Percentiles rank a stretch among this genome's conserved stretches.
Evolutionary conservation across 2,329 filamentous ascomycete species (phyloP).

Genomic region (Mycosphaerella arachidis): DNA sequence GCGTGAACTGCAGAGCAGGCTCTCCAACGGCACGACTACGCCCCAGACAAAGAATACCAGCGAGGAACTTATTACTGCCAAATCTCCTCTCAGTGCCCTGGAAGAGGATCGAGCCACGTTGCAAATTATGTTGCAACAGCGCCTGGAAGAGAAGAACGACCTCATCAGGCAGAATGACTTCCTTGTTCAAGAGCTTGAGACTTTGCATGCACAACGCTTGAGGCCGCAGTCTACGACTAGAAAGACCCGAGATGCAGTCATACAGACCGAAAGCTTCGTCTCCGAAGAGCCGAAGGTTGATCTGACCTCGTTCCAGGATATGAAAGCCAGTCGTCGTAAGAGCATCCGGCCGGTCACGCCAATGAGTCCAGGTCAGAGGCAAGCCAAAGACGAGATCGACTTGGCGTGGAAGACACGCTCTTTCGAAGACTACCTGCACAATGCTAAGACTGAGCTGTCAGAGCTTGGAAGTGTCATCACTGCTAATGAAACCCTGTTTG

Average conservation of each 20-base stretch:
- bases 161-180: conserved; percentile 28
- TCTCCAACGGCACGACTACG: conserved; percentile 6
- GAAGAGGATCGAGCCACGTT: conserved; percentile 24
- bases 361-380: conserved; percentile 14
- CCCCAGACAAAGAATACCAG: conserved; percentile 5
- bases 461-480: conserved; percentile 34
- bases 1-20: conserved; percentile 14
- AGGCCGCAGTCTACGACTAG: conserved; percentile 4
- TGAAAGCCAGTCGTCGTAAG: conserved; percentile 12
- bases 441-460: conserved; percentile 31
- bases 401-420: conserved; percentile 23
- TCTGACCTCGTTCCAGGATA: conserved; percentile 8
- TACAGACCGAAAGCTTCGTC: conserved; percentile 21
- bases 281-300: conserved; percentile 16
- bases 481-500: conserved; percentile 34
- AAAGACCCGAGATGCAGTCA: conserved; percentile 16
- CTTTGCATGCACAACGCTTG: conserved; percentile 21
- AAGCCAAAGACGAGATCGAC: conserved; percentile 19
- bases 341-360: conserved; percentile 12
- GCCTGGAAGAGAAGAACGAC: conserved; percentile 26
- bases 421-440: conserved; percentile 35
- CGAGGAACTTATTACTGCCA: conserved; percentile 19
- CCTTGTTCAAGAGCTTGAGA: conserved; percentile 28
- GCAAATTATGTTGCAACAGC: conserved; percentile 20
- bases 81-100: conserved; percentile 17